phyloP scores from a whole-genome alignment of 2,329 filamentous ascomycete genomes.

The Fusarium sp. region DNA sequence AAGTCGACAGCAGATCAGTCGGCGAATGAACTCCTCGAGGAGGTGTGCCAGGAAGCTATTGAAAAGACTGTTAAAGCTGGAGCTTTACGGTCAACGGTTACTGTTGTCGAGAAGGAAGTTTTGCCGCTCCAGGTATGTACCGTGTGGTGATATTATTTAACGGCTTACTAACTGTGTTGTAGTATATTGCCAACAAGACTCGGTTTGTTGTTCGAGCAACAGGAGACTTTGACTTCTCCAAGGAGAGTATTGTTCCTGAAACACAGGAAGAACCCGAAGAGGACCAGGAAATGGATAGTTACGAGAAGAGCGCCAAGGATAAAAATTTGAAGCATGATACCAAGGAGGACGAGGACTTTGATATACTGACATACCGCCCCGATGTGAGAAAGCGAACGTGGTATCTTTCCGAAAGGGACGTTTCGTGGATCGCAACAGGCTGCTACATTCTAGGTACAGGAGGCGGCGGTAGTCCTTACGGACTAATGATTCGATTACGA shows the following conservation, averaged over 20 bases:
- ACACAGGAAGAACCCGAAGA: slow-evolving; percentile 3
- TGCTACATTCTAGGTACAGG: slow-evolving; percentile 72
- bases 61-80: slow-evolving; percentile 59
- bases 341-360: slow-evolving; percentile 40
- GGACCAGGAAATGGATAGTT: slow-evolving; percentile 34
- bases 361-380: slow-evolving; percentile 60
- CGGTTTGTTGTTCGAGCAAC: slow-evolving; percentile 69
- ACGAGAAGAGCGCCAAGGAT: slow-evolving; percentile 30
- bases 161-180: slow-evolving; percentile 9
- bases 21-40: slow-evolving; percentile 51
- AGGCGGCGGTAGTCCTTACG: slow-evolving; percentile 67
- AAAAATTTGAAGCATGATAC: background rate
- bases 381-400: slow-evolving; percentile 63
- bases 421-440: slow-evolving; percentile 66
- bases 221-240: slow-evolving; percentile 64
- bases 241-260: slow-evolving; percentile 2
- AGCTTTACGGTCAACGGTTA: slow-evolving; percentile 56
- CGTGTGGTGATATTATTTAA: accelerated
- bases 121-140: slow-evolving; percentile 62
- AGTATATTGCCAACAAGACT: slow-evolving; percentile 65
- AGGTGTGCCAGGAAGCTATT: slow-evolving; percentile 55
- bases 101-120: slow-evolving; percentile 63
- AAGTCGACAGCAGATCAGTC: slow-evolving; percentile 59
- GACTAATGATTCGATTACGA: slow-evolving; percentile 62
- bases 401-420: slow-evolving; percentile 68